phyloP scores from a whole-genome alignment of 1,284 basidiomycete genomes.

The Peniophora sp. region DNA sequence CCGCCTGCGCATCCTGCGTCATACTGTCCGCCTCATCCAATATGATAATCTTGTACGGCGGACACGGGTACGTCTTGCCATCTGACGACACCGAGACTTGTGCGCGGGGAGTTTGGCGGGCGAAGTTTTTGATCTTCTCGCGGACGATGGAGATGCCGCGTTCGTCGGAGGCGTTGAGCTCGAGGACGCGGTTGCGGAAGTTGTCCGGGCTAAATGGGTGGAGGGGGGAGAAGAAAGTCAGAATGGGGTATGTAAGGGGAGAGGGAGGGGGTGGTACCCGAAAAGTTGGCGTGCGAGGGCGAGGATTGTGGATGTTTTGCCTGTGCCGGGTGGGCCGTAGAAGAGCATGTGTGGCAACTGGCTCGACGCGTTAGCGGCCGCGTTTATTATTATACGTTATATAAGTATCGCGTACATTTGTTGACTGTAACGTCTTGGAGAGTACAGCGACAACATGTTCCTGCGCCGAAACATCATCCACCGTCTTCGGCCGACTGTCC shows the following conservation, averaged over 20 bases:
- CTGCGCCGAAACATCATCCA: slow-evolving; percentile 95
- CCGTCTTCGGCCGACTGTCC: slow-evolving; percentile 93
- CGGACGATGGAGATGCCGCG: slow-evolving; percentile 94
- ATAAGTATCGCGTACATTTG: slow-evolving; percentile 64
- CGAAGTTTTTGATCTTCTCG: slow-evolving; percentile 99
- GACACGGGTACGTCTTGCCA: slow-evolving; percentile 86
- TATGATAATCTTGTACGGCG: slow-evolving; percentile 98
- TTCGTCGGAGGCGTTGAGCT: slow-evolving; percentile 99
- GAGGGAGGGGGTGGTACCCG: too few relatives aligned
- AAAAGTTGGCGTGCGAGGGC: slow-evolving; percentile 92
- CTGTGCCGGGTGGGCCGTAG: slow-evolving; percentile 98
- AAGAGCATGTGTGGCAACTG: slow-evolving; percentile 99
- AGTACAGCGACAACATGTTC: slow-evolving; percentile 94
- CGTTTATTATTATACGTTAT: background rate
- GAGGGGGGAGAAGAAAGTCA: too few relatives aligned
- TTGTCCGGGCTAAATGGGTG: slow-evolving; percentile 94
- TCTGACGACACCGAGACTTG: slow-evolving; percentile 65
- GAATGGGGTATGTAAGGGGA: too few relatives aligned
- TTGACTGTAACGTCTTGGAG: slow-evolving; percentile 83
- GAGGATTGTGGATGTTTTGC: slow-evolving; percentile 97
- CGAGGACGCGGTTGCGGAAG: slow-evolving; percentile 88
- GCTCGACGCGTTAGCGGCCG: background rate
- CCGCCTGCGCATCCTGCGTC: slow-evolving; percentile 98
- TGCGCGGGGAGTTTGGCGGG: slow-evolving; percentile 86
- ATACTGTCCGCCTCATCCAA: slow-evolving; percentile 99